Percentiles rank a stretch among this genome's conserved stretches.
phyloP scores from a whole-genome alignment of 2,329 filamentous ascomycete species.

The Fusarium sp. region DNA sequence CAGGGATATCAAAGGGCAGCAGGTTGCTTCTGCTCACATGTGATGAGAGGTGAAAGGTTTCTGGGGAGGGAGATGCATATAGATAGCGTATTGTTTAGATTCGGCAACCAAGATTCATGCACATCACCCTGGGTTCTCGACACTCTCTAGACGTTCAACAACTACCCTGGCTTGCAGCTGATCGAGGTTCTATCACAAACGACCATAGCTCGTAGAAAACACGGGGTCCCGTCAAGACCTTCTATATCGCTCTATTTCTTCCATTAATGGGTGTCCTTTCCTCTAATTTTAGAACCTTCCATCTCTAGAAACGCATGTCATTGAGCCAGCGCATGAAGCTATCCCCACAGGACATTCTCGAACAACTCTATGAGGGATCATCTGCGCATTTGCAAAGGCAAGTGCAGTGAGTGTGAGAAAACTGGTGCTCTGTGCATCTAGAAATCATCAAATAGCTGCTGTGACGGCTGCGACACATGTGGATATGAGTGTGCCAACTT shows the following conservation, averaged over 20 bases:
- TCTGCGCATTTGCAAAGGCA: not conserved
- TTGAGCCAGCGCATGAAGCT: not conserved
- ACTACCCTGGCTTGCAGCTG: not conserved
- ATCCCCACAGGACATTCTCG: not conserved
- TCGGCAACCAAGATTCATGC: not conserved
- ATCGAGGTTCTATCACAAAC: not conserved
- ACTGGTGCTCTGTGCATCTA: not conserved
- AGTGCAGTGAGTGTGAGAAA: not conserved
- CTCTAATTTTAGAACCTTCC: not conserved
- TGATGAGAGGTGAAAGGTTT: conserved; percentile 8
- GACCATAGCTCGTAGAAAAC: not conserved
- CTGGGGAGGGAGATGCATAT: not conserved
- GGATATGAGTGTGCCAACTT: not conserved
- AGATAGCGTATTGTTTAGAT: not conserved
- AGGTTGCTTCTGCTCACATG: not conserved
- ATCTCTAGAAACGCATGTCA: not conserved
- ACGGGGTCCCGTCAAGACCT: not conserved
- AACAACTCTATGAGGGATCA: not conserved
- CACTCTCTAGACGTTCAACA: not conserved
- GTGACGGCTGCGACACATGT: not conserved
- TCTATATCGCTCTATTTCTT: not conserved
- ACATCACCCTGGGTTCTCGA: not conserved
- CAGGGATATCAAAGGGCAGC: not conserved
- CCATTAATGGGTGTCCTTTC: not conserved
- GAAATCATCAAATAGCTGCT: not conserved